These are phyloP conservation scores for Pestalotiopsis sp. DNA, from an alignment of 2,329 filamentous ascomycete species.

Conservation along the genomic window DNA sequence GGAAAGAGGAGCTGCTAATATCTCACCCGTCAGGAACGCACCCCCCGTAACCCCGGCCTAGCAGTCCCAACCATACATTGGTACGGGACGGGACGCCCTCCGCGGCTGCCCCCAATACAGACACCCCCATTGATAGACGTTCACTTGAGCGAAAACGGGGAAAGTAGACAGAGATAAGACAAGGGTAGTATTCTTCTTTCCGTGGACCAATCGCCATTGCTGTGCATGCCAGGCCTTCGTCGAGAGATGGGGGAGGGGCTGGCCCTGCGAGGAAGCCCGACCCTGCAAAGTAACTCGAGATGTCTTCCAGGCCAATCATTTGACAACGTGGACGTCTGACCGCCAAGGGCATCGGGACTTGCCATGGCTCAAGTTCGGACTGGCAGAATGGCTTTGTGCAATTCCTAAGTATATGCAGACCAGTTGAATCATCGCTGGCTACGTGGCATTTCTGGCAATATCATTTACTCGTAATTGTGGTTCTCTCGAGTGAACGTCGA, in stretches of 20 bases:
- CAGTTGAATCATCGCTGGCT: background rate
- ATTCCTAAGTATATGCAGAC: background rate
- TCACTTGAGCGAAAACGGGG: background rate
- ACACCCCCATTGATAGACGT: background rate
- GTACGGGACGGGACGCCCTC: slow-evolving; percentile 3
- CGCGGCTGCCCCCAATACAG: background rate
- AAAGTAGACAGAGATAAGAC: slow-evolving; percentile 2
- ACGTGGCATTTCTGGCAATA: background rate
- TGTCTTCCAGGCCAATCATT: slow-evolving; percentile 9
- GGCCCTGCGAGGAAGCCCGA: background rate
- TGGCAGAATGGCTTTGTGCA: background rate
- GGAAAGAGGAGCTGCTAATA: background rate
- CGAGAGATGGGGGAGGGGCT: background rate
- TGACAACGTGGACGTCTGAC: slow-evolving; percentile 6
- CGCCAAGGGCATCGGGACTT: background rate
- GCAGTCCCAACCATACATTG: background rate
- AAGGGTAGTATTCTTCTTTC: background rate
- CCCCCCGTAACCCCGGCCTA: background rate
- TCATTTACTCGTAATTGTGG: too few species aligned
- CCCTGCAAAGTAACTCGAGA: background rate
- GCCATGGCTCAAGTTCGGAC: background rate
- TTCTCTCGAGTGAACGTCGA: too few species aligned
- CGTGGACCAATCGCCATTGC: background rate
- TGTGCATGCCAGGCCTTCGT: background rate
- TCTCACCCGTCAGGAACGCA: background rate